Evolutionary conservation across 495 filamentous ascomycete genomes (phyloP).

Genomic region (Neurospora cerealis): DNA sequence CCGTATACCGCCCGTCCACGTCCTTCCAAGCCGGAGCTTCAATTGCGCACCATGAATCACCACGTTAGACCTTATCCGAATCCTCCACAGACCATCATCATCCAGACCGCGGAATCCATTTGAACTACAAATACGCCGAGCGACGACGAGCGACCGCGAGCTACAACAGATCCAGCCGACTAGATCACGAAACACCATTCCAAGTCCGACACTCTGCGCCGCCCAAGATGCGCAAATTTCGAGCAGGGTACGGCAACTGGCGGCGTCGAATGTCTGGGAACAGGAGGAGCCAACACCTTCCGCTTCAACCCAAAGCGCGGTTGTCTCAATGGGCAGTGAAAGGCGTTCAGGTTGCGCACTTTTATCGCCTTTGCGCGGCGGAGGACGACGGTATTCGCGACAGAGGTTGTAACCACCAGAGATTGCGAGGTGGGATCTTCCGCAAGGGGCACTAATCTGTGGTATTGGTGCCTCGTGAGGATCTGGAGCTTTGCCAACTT

Average conservation of each 20-base stretch:
- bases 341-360: no score
- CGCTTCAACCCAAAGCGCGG: no score
- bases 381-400: neutral
- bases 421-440: neutral
- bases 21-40: no score
- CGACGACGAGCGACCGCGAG: neutral
- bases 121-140: no score
- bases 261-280: no score
- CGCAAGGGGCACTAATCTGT: neutral
- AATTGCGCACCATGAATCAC: no score
- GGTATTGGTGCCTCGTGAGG: neutral
- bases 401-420: neutral
- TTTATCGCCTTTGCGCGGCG: neutral
- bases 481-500: neutral
- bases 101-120: no score
- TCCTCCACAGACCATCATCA: no score
- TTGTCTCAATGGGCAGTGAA: no score
- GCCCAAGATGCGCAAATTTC: neutral
- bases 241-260: neutral
- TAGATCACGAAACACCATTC: neutral
- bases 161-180: neutral
- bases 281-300: no score
- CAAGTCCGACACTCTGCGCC: accelerated
- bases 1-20: no score
- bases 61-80: no score